phyloP scores from a whole-genome alignment of 805 yeast species.

The Candida sanyiensis region DNA sequence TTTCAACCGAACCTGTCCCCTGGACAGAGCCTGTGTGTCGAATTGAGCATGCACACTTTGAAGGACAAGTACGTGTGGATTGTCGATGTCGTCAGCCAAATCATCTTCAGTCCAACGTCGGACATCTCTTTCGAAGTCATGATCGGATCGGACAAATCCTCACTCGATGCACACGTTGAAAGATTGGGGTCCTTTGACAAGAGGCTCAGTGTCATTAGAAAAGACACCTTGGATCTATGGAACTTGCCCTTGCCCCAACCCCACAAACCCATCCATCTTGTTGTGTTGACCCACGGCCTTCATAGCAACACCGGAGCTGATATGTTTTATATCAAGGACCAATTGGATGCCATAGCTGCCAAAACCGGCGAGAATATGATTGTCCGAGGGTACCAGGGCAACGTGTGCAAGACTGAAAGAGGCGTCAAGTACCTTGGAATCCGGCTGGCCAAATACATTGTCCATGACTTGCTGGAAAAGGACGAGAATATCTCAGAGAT shows the following conservation, averaged over 20 bases:
- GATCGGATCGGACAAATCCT: conserved; percentile 38
- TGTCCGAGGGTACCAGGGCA: conserved; percentile 64
- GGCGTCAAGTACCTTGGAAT: conserved; percentile 73
- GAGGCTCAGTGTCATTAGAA: conserved; percentile 42
- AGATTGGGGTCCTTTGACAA: conserved; percentile 29
- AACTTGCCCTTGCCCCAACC: conserved; percentile 45
- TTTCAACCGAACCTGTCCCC: conserved; percentile 70
- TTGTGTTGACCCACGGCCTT: conserved; percentile 69
- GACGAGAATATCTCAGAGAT: conserved; percentile 43
- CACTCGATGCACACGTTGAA: conserved; percentile 21
- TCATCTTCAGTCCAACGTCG: conserved; percentile 57
- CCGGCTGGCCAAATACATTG: conserved; percentile 60
- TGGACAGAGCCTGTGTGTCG: conserved; percentile 55
- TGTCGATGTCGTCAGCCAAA: conserved; percentile 67
- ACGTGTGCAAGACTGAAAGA: conserved; percentile 72
- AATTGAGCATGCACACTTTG: conserved; percentile 58
- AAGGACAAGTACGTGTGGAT: conserved; percentile 58
- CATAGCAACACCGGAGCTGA: conserved; percentile 76
- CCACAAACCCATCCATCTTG: conserved; percentile 53
- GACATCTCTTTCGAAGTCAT: conserved; percentile 57
- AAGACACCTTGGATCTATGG: conserved; percentile 67
- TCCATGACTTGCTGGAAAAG: conserved; percentile 37
- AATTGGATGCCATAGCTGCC: conserved; percentile 42
- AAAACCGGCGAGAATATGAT: conserved; percentile 47
- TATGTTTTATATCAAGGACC: conserved; percentile 67